Evolutionary conservation across 179 eudicot species (phyloP).

Genomic region (Silene noctiflora): DNA sequence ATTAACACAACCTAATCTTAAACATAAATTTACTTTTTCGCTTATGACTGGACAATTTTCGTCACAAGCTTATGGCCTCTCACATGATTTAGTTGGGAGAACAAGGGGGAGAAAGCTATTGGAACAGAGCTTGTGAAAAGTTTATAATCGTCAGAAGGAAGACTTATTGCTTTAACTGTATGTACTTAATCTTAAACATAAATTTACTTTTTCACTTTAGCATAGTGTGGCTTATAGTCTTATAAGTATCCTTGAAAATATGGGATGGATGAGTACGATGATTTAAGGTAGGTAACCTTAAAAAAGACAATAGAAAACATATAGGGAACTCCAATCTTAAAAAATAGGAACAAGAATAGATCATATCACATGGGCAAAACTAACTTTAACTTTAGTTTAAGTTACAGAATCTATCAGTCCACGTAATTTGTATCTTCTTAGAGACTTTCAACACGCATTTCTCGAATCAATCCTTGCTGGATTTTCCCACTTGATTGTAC

Average conservation of each 20-base stretch:
- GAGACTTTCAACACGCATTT: conserved; percentile 21
- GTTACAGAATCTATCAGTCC: conserved; percentile 23
- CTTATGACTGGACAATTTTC: too few relatives aligned
- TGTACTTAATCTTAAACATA: too few relatives aligned
- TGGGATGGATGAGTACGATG: not conserved
- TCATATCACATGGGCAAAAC: conserved; percentile 24
- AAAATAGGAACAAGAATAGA: not conserved
- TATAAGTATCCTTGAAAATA: not conserved
- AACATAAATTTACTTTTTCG: not conserved
- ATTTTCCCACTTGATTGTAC: conserved; percentile 16
- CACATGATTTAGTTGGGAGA: too few relatives aligned
- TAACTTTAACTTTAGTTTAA: conserved; percentile 13
- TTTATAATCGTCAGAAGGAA: too few relatives aligned
- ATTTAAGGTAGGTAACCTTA: conserved; percentile 14
- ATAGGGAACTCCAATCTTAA: not conserved
- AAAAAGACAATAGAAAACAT: conserved; percentile 8
- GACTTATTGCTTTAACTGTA: too few relatives aligned
- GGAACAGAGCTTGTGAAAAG: too few relatives aligned
- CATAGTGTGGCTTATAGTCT: not conserved
- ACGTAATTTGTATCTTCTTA: conserved; percentile 28
- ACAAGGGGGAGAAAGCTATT: too few relatives aligned
- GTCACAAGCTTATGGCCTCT: too few relatives aligned
- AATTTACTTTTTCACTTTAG: not conserved
- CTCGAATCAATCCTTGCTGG: conserved; percentile 21
- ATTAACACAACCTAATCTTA: too few relatives aligned